phyloP scores from a whole-genome alignment of 257 asterid species.

The Prunella vulgaris region DNA sequence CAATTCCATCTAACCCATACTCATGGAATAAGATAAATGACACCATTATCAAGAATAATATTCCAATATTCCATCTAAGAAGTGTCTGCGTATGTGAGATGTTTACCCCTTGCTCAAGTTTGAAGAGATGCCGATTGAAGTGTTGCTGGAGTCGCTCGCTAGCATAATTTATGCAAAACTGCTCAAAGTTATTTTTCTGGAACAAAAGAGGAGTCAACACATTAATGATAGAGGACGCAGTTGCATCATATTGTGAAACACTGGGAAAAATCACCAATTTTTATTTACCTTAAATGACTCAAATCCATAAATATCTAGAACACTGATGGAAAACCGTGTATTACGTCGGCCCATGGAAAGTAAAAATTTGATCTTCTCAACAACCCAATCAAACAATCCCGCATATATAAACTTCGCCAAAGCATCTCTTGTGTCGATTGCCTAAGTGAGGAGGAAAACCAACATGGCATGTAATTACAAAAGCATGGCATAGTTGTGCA shows the following conservation, averaged over 20 bases:
- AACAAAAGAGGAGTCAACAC: slow-evolving; percentile 11
- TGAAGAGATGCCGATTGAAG: slow-evolving; percentile 74
- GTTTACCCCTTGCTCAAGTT: slow-evolving; percentile 86
- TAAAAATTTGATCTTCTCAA: slow-evolving; percentile 61
- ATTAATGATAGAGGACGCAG: slow-evolving; percentile 16
- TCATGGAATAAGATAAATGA: slow-evolving; percentile 44
- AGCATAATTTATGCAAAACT: slow-evolving; percentile 86
- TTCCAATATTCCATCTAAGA: slow-evolving; percentile 12
- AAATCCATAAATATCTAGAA: slow-evolving; percentile 87
- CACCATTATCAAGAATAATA: slow-evolving; percentile 5
- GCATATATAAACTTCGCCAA: slow-evolving; percentile 73
- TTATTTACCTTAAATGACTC: slow-evolving; percentile 76
- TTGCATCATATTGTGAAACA: slow-evolving; percentile 5
- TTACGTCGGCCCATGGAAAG: slow-evolving; percentile 53
- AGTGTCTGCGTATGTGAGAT: slow-evolving; percentile 20
- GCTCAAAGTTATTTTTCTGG: slow-evolving; percentile 93
- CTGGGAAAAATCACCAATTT: slow-evolving; percentile 1
- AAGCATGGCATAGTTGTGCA: slow-evolving; percentile 8
- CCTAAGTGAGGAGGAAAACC: slow-evolving; percentile 37
- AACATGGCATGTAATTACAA: slow-evolving; percentile 9
- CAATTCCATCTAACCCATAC: slow-evolving; percentile 83
- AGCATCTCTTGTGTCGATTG: slow-evolving; percentile 72
- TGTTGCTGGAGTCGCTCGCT: slow-evolving; percentile 93
- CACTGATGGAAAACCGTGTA: slow-evolving; percentile 57
- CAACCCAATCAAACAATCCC: slow-evolving; percentile 92